phyloP scores from a whole-genome alignment of 352 stramenopile species.

The Globisporangium irregulare region DNA sequence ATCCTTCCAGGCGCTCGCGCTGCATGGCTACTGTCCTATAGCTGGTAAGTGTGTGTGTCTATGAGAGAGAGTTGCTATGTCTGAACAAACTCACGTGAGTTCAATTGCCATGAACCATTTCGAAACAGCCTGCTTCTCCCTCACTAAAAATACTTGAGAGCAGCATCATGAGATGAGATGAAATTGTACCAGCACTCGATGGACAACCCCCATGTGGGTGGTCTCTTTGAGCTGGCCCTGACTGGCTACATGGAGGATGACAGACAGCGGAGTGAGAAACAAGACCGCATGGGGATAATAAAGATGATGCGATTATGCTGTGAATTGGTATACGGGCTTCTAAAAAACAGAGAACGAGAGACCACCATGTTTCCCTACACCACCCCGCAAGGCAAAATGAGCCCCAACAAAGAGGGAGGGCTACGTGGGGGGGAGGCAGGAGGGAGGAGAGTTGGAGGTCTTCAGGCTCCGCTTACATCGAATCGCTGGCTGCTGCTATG shows the following conservation, averaged over 20 bases:
- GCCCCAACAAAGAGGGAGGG: background rate
- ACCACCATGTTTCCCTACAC: background rate
- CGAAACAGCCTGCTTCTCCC: background rate
- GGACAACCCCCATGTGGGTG: no score
- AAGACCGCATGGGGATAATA: background rate
- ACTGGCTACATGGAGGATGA: background rate
- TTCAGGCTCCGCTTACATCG: background rate
- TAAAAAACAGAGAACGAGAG: background rate
- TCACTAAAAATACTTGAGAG: background rate
- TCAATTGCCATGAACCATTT: background rate
- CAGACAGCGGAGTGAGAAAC: background rate
- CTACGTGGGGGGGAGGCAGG: background rate
- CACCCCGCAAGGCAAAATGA: background rate
- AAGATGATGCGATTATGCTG: constrained; percentile 1
- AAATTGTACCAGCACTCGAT: background rate
- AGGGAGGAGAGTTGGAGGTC: background rate
- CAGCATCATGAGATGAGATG: background rate
- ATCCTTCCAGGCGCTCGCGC: constrained; percentile 65
- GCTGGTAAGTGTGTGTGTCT: background rate
- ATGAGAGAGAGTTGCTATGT: background rate
- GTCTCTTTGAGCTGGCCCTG: background rate
- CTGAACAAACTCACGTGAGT: background rate
- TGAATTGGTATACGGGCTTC: constrained; percentile 3
- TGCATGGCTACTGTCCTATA: constrained; percentile 40
- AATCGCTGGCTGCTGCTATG: background rate